Base-by-base conservation (phyloP, 805 yeast genomes). In the Candida hispaniensis region DNA sequence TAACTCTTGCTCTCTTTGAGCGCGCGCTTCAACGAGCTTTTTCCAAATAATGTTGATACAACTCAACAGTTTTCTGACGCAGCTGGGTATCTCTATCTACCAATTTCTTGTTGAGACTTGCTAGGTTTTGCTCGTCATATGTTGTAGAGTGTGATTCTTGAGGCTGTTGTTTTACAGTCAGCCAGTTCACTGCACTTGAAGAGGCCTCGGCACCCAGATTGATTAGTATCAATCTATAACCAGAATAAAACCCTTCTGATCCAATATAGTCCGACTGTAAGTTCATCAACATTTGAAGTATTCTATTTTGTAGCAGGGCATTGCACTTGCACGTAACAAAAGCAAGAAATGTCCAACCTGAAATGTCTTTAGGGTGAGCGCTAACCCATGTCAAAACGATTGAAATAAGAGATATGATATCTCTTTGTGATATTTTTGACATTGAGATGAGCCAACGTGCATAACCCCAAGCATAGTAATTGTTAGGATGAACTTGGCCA, bases 381-480 rank as follows among this genome's bases (percentile, higher is more conserved):
- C 20, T 20, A 29, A 23, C 14, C 36, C 36, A 32, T 18, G n/a
- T 10, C 2, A 32, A 11, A 3, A 23, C 24, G 8, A 32, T 7
- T 2, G 36, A 13, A 52, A 44, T n/a, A 45, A 38, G 13, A 14
- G 24, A 28, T 21, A 38, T 6, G 30, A 26, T 17, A n/a, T 12
- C 20, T 39, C 25, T 44, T 28, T 33, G 44, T 42, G 34, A 36
- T 45, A 29, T 49, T 30, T n/a, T 39, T 15, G 18, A 23, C 20
- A 15, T 27, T 23, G 16, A 28, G 17, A 48, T 29, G 12, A 55
- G 34, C 51, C 56, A 51, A 17, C 64, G 50, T 4, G 64, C 52
- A 39, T 59, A 54, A n/a, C 52, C 46, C 60, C 67, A 59, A 0
- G 73, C 70, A 38, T 68, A 69, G 45, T 69, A 69, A 46, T 67